Base-by-base conservation (phyloP, 1,284 basidiomycete genomes). In the Boletellus deceptivus region DNA sequence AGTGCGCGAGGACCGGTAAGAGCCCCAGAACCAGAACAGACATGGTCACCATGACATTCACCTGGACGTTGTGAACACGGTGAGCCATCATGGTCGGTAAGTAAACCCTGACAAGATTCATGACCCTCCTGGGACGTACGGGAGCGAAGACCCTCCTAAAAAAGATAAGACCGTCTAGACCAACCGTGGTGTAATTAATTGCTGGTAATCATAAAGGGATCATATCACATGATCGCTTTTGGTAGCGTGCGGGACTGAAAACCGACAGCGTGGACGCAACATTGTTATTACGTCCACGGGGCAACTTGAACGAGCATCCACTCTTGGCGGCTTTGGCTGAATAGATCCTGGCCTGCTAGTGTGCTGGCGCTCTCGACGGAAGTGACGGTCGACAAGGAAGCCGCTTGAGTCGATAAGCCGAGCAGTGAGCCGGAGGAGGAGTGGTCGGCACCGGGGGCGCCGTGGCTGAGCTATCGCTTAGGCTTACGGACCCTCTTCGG, bases 401-500 rank as follows among this genome's bases (percentile, higher is more conserved):
- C 24, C 4, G 8, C 25, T 25, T 25, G 25, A 22, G 35, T 8
- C 3, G 39, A 41, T 31, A 10, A 24, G 17, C 35, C 13, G 9
- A 17, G 35, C 35, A 20, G 27, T 25, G 25, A 25, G 25, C 25
- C 25, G 2, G 25, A 9, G 25, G 25, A 8, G 7, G 25, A 25
- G 29, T 31, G 29, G 22, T 22, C 22, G 22, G 29, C 29, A 31
- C 29, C 29, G 10, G 9, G 29, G 29, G 9, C 8, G 29, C 29
- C 4, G 4, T 8, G 29, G 10, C 29, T 8, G 9, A 31, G 11
- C 4, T 22, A 35, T 49, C 43, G 39, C 47, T 27, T 39, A 55
- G 48, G 20, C 8, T 49, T 59, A 50, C 60, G 48, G 40, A 48
- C n/a, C 29, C 16, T 5, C 11, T 36, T 46, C 45, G 45, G 44